Base-by-base conservation (phyloP, 2,329 filamentous ascomycete genomes). In the Fusarium sp. region DNA sequence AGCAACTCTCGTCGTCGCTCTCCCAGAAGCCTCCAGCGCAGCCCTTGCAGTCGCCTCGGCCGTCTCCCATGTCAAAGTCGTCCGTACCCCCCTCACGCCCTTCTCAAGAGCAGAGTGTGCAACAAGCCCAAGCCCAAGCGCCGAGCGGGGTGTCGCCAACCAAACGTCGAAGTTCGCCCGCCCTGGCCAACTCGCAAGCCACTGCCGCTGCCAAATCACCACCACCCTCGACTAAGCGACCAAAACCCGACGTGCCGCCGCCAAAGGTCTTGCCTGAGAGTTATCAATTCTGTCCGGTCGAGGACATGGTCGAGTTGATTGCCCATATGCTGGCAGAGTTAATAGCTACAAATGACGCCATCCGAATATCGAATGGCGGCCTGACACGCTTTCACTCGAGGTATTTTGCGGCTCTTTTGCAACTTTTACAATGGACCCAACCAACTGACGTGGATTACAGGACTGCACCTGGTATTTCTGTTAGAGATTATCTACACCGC, bases 291-390 rank as follows among this genome's bases (percentile, higher is more conserved):
- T 97, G 94, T 80, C 87, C 92, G 42, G 90, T 94, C 10, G 93
- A 95, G 78, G 95, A 98, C 80, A 90, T 99, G 80, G 96, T 98
- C 31, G 88, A 96, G 46, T 85, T 99, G 69, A 96, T 99, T 75
- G 92, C 95, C 53, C 94, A 97, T 79, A 98, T 99, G 96, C 88
- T 99, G 56, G 92, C 95, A 82, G 96, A 99, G 83, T 86, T 99
- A 56, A 97, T 99, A 75, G 92, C 94, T 70, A 94, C 96, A 72
- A 99, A 99, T 79, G 96, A 99, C 81, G 95, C 96, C 55, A 89
- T 98, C 64, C 91, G 92, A 77, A 82, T 83, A 66, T 83, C 83
- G 9, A 94, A 94, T 74, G 95, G 94, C 36, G 93, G 94, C 36
- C 87, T 99, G 64, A 99, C 96, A 59, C 90, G 96, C 62, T 99